Conservation (phyloP, 331 rosid species). For the Phaseolus coccineus region DNA sequence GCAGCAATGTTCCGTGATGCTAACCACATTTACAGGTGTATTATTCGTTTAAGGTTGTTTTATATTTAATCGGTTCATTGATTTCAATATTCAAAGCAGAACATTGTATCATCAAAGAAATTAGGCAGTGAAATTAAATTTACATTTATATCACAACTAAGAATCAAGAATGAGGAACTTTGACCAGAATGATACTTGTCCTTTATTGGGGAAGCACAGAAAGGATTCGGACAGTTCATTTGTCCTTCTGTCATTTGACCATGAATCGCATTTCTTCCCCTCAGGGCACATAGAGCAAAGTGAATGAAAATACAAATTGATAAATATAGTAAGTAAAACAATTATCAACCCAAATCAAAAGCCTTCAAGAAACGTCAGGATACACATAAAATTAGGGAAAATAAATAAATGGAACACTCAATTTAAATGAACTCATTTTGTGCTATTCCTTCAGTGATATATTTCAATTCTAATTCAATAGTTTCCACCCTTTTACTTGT, state of each 20-base stretch:
- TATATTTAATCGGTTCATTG: constrained; percentile 1
- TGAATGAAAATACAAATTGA: constrained; percentile 33
- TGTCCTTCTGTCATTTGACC: constrained; percentile 36
- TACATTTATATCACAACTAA: constrained; percentile 44
- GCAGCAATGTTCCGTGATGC: not conserved
- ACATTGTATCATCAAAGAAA: constrained; percentile 18
- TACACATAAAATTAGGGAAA: constrained; percentile 44
- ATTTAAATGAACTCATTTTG: constrained; percentile 40
- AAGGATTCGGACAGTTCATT: constrained; percentile 21
- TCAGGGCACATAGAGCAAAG: constrained; percentile 35
- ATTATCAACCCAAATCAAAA: constrained; percentile 55
- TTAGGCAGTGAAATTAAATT: constrained; percentile 26
- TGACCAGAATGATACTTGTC: constrained; percentile 19
- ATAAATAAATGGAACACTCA: constrained; percentile 57
- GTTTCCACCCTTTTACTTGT: constrained; percentile 42
- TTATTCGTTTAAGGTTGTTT: constrained; percentile 9
- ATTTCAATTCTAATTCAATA: constrained; percentile 47
- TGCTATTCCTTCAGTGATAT: constrained; percentile 41
- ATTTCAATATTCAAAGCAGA: constrained; percentile 11
- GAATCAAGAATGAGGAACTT: constrained; percentile 43
- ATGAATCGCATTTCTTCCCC: constrained; percentile 27
- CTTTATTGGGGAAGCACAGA: constrained; percentile 19
- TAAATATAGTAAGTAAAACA: constrained; percentile 39
- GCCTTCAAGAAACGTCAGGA: constrained; percentile 48
- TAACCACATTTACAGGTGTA: constrained; percentile 8